phyloP scores from a whole-genome alignment of 345 rosid genomes.

The Euphorbia pulcherrima region DNA sequence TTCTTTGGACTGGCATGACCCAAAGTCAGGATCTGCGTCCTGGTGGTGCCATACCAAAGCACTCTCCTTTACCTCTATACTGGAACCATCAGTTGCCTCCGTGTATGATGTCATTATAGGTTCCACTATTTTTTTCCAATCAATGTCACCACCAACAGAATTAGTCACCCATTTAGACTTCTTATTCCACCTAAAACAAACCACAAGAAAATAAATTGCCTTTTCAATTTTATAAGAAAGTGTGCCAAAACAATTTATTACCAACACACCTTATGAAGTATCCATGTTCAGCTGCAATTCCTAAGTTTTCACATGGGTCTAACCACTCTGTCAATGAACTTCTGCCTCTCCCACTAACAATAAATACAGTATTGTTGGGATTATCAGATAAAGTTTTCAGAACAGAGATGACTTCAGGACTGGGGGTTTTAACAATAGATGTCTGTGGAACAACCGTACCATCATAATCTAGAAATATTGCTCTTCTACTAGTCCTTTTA shows the following conservation, averaged over 20 bases:
- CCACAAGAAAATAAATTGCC: not conserved
- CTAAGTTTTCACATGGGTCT: constrained; percentile 62
- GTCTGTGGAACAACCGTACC: constrained; percentile 68
- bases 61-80: constrained; percentile 70
- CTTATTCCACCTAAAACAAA: constrained; percentile 50
- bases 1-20: constrained; percentile 90
- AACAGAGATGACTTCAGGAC: constrained; percentile 50
- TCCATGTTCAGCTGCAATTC: constrained; percentile 88
- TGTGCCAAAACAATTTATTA: not conserved
- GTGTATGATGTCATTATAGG: constrained; percentile 77
- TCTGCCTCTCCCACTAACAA: constrained; percentile 73
- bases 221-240: constrained; percentile 2
- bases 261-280: constrained; percentile 52
- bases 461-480: constrained; percentile 74
- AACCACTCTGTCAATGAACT: constrained; percentile 58
- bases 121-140: constrained; percentile 71
- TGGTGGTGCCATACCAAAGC: constrained; percentile 92
- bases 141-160: constrained; percentile 53
- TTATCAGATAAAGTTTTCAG: constrained; percentile 52
- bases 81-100: constrained; percentile 87
- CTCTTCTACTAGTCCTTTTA: constrained; percentile 54
- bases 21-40: constrained; percentile 93
- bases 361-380: constrained; percentile 66
- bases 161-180: constrained; percentile 60
- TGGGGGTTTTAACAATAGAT: constrained; percentile 54